A percentile compares a stretch with the other conserved stretches of the same genome.
These are phyloP conservation scores for Suhomyces kunorum DNA, from an alignment of 1,139 yeast genomes.

Conservation along the genomic window DNA sequence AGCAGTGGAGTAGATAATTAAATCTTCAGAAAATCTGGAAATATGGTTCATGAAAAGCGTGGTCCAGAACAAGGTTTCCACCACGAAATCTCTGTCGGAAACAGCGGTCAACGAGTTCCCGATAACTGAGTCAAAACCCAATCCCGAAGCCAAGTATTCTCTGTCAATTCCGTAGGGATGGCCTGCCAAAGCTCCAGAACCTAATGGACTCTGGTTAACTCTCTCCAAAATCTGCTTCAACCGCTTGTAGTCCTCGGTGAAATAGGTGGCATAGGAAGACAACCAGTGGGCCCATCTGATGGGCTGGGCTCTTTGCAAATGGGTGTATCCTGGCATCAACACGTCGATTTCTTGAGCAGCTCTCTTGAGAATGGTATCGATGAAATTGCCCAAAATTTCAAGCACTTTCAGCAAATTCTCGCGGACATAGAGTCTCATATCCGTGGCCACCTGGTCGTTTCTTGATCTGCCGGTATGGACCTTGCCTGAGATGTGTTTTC, in stretches of 20 bases:
- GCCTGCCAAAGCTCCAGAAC: conserved; percentile 98
- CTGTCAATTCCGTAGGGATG: conserved; percentile 98
- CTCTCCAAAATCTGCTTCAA: conserved; percentile 77
- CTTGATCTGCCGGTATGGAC: conserved; percentile 98
- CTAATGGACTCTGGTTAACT: conserved; percentile 87
- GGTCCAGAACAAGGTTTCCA: conserved; percentile 97
- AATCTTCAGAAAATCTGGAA: conserved; percentile 90
- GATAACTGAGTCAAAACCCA: conserved; percentile 81
- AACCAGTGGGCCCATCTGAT: conserved; percentile 99
- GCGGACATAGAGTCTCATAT: conserved; percentile 92
- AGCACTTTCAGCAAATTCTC: conserved; percentile 65
- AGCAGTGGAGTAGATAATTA: conserved; percentile 93
- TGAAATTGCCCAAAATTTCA: conserved; percentile 59
- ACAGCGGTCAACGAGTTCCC: conserved; percentile 96
- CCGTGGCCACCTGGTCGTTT: conserved; percentile 98
- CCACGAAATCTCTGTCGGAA: conserved; percentile 95
- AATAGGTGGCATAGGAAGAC: conserved; percentile 90
- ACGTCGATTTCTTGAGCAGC: conserved; percentile 85
- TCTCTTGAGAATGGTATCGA: conserved; percentile 67
- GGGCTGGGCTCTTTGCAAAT: conserved; percentile 97
- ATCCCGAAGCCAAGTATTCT: conserved; percentile 74
- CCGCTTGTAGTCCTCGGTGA: conserved; percentile 86
- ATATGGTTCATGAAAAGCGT: conserved; percentile 92
- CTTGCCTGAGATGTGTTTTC: conserved; percentile 90
- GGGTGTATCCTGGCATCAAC: conserved; percentile 98